Conservation (phyloP, 23 red algal genomes). For the Cyanidiococcus yangmingshanensis region DNA sequence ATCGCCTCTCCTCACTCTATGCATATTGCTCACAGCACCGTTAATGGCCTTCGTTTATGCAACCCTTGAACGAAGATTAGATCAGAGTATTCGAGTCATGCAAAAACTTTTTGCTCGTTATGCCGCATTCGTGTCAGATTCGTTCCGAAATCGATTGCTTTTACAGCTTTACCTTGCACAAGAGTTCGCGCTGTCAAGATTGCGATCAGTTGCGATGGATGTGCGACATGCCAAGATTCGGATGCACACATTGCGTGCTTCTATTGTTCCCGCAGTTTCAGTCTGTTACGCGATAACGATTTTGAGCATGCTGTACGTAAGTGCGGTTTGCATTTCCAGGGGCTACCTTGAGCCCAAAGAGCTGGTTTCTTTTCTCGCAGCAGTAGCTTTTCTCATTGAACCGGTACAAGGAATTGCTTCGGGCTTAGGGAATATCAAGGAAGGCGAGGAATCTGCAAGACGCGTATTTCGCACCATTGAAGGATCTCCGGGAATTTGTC, state of each 20-base stretch:
- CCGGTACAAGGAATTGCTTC: background rate
- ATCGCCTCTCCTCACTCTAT: background rate
- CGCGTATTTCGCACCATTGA: background rate
- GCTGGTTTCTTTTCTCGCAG: background rate
- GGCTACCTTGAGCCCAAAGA: background rate
- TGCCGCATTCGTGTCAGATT: background rate
- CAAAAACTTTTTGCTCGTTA: background rate
- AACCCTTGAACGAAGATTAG: background rate
- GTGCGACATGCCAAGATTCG: background rate
- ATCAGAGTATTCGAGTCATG: background rate
- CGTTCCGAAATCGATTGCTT: background rate
- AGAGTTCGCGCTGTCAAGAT: background rate
- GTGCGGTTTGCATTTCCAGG: background rate
- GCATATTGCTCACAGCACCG: background rate
- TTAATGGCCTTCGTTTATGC: constrained; percentile 6
- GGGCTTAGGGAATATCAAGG: background rate
- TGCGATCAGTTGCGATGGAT: background rate
- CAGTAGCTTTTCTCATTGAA: constrained; percentile 10
- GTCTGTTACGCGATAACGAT: constrained; percentile 9
- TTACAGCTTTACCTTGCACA: background rate
- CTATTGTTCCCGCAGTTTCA: background rate
- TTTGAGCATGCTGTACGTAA: background rate
- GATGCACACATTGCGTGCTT: background rate
- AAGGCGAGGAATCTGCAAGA: background rate
- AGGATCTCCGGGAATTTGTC: background rate